Conservation (phyloP, 768 basidiomycete genomes). For the Coprinopsis strossmayeri region DNA sequence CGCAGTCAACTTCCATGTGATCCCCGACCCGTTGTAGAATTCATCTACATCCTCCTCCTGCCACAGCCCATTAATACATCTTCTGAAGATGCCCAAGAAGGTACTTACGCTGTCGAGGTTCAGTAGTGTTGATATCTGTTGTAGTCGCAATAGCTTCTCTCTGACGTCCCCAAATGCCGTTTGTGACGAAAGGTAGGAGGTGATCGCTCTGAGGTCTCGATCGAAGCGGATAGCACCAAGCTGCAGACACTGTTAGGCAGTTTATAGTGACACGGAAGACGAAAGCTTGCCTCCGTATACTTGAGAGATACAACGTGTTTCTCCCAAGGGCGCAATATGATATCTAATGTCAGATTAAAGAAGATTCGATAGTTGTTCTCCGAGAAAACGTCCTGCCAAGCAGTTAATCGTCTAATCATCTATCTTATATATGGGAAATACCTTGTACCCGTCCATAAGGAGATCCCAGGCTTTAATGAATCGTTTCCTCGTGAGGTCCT, state of each 20-base stretch:
- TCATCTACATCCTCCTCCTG: conserved; percentile 94
- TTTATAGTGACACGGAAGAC: not conserved
- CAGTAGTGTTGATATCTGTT: conserved; percentile 88
- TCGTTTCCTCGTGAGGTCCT: conserved; percentile 82
- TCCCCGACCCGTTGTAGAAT: conserved; percentile 90
- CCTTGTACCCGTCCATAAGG: conserved; percentile 84
- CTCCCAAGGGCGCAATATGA: conserved; percentile 94
- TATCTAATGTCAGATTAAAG: conserved; percentile 80
- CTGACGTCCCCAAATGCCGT: conserved; percentile 85
- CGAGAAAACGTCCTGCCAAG: conserved; percentile 81
- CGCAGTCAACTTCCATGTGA: conserved; percentile 76
- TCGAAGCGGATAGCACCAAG: conserved; percentile 96
- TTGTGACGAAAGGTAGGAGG: conserved; percentile 79
- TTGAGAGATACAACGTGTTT: conserved; percentile 73
- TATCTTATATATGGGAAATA: conserved; percentile 21
- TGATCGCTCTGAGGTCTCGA: conserved; percentile 80
- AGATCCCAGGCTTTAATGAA: conserved; percentile 88
- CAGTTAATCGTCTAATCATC: too few species aligned
- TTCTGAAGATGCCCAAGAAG: not conserved
- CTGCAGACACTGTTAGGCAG: conserved; percentile 31
- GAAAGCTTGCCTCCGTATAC: conserved; percentile 75
- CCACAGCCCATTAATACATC: conserved; percentile 6
- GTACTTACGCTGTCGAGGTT: conserved; percentile 74
- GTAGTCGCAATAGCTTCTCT: conserved; percentile 87
- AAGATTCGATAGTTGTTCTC: conserved; percentile 83